Evolutionary conservation across 768 basidiomycete genomes (phyloP), one percentile per base, ranked within the genome.

Genomic region (Kwoniella sp.): DNA sequence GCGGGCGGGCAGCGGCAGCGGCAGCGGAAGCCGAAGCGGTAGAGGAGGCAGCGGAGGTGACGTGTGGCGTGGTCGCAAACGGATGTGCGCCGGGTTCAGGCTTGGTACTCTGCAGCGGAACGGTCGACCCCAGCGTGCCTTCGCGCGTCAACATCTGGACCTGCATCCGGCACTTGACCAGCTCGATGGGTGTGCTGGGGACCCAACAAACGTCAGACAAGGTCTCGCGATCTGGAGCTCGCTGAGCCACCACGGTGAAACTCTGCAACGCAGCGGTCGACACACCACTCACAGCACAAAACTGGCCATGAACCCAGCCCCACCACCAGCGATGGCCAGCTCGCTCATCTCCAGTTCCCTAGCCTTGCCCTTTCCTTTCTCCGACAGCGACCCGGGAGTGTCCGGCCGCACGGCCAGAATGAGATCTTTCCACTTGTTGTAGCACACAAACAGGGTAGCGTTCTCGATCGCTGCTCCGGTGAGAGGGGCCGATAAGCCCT

Each of bases 111-210:
- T 42, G 12, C 4, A 48, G 29, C 22, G 38, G 20, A 5, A 36
- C 27, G 20, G 51, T n/a, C 3, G 49, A 27, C 10, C 62, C 53
- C 20, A 65, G 57, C 2, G 60, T 54, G 7, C 62, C 66, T 60
- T 75, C 71, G 3, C 70, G 59, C 17, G 79, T 76, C 19, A 93
- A 82, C 82, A 89, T 85, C 69, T 93, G 90, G 2, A 95, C 92
- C 73, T 95, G 92, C 90, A 96, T 93, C 73, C 89, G 89, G 77
- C 90, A 95, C 76, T 98, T 95, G 53, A 96, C 82, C 42, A 95
- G 84, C 65, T 95, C 92, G 50, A 96, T 85, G 1, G 92, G 92
- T 0, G 91, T 95, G 25, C 88, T 89, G 63, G 2, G 41, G n/a
- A n/a, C n/a, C n/a, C n/a, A 10, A 19, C 31, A 37, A 46, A 23